phyloP scores from a whole-genome alignment of 2,329 filamentous ascomycete genomes.

The Penicillium sclerotigenum region DNA sequence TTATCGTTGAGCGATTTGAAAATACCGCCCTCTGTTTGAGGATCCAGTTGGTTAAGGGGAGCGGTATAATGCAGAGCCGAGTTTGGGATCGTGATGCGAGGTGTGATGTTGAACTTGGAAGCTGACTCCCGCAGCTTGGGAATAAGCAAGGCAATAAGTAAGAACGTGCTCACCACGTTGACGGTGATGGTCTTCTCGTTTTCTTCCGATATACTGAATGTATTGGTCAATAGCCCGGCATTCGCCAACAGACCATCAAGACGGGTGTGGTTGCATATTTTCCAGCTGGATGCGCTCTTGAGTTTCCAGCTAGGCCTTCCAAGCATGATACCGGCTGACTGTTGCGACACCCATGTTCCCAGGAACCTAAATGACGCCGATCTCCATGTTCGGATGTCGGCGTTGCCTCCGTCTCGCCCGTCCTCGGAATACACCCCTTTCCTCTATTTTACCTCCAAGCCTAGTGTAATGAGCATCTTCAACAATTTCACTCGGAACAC shows the following conservation, averaged over 20 bases:
- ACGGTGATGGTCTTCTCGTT: constrained; percentile 13
- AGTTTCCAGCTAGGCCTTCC: constrained; percentile 63
- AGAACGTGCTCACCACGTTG: constrained; percentile 49
- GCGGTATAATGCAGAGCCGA: constrained; percentile 21
- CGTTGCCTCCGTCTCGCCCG: constrained; percentile 53
- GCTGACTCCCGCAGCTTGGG: constrained; percentile 44
- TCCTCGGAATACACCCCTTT: constrained; percentile 41
- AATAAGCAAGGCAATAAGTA: constrained; percentile 47
- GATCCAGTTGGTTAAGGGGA: constrained; percentile 12
- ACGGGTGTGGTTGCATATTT: constrained; percentile 37
- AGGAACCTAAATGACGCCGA: constrained; percentile 60
- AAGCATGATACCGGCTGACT: constrained; percentile 55
- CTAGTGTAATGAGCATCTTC: constrained; percentile 27
- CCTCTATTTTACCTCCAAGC: constrained; percentile 35
- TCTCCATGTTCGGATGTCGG: constrained; percentile 48
- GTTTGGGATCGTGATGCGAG: constrained; percentile 18
- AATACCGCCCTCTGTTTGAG: constrained; percentile 1
- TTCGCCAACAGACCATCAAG: constrained; percentile 37
- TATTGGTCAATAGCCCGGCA: constrained; percentile 45
- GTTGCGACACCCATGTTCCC: constrained; percentile 56
- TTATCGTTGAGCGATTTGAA: constrained; percentile 15
- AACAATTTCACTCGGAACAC: constrained; percentile 16
- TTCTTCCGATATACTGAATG: constrained; percentile 33
- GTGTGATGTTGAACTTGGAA: constrained; percentile 12
- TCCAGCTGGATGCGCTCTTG: constrained; percentile 57